Base-by-base conservation (phyloP, 768 basidiomycete species). In the Psilocybe sp. region DNA sequence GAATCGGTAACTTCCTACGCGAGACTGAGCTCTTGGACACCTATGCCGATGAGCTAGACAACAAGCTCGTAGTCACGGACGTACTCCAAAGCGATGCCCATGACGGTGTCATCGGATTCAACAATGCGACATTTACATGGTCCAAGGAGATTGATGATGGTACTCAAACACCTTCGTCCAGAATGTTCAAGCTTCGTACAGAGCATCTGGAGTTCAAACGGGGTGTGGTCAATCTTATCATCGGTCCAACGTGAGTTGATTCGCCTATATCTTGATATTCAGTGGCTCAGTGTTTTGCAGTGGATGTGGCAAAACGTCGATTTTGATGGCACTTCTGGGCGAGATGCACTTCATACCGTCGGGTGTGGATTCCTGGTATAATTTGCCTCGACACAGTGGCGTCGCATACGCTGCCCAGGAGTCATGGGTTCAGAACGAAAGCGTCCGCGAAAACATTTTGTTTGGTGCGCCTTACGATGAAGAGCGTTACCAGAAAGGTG, bases 381-480 rank as follows among this genome's bases (percentile, higher is more conserved):
- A 78, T 52, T 75, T 90, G 5, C 89, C 89, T 33, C 72, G 87
- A 8, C 66, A 65, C 4, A 72, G 75, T 3, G 88, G 89, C 4
- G 75, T 92, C 19, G 82, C 86, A 3, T 90, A 87, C 61, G 85
- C 85, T 4, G 84, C 85, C 3, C 90, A 92, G 64, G 87, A 89
- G 60, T 81, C 85, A 3, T 93, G 88, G 88, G 81, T 89, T 6
- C 78, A 85, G 64, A 90, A 88, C 54, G 87, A 85, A 51, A 88
- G 84, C 0, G 84, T 87, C 47, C 54, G 79, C 69, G 85, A 89
- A 36, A 93, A 93, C 60, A 85, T 94, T 51, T 66, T 87, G 36
- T 93, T 93, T 50, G 87, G 89, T 36, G 69, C 81, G 8, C 77
- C 82, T 0, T 89, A 81, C 52, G 85, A 93, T 45, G 84, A 87